Percentiles rank a stretch among this genome's conserved stretches.
These are phyloP conservation scores for Ceratocystis diversiconidia DNA, from an alignment of 2,329 filamentous ascomycete genomes.

Conservation along the genomic window DNA sequence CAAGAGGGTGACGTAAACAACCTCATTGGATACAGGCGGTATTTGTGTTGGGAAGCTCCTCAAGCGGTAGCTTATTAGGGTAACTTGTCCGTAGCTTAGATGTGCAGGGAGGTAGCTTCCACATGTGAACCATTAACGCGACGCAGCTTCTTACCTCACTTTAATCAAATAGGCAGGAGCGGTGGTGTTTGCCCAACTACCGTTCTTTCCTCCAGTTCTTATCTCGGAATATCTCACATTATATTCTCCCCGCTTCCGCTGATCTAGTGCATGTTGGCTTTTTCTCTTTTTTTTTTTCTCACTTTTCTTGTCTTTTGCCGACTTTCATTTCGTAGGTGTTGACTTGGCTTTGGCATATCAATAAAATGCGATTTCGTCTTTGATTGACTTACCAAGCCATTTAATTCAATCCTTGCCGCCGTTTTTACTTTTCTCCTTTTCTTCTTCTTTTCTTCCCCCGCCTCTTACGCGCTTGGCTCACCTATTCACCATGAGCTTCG, in stretches of 20 bases:
- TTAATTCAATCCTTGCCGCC: background rate
- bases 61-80: no score
- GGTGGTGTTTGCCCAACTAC: no score
- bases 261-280: background rate
- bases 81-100: no score
- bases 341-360: background rate
- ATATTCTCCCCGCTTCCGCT: background rate
- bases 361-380: background rate
- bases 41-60: no score
- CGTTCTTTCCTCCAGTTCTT: background rate
- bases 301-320: background rate
- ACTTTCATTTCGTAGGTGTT: background rate
- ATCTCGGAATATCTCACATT: background rate
- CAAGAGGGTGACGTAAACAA: no score
- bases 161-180: no score
- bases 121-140: no score
- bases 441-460: background rate
- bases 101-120: no score
- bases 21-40: no score
- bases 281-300: constrained; percentile 1
- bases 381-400: background rate
- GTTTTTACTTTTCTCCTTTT: background rate
- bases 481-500: constrained; percentile 24
- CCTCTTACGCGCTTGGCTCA: background rate
- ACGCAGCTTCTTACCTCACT: no score